A percentile compares a stretch with the other conserved stretches of the same genome.
These are phyloP conservation scores for Venustampulla echinocandica DNA, from an alignment of 495 filamentous ascomycete genomes.

Conservation along the genomic window DNA sequence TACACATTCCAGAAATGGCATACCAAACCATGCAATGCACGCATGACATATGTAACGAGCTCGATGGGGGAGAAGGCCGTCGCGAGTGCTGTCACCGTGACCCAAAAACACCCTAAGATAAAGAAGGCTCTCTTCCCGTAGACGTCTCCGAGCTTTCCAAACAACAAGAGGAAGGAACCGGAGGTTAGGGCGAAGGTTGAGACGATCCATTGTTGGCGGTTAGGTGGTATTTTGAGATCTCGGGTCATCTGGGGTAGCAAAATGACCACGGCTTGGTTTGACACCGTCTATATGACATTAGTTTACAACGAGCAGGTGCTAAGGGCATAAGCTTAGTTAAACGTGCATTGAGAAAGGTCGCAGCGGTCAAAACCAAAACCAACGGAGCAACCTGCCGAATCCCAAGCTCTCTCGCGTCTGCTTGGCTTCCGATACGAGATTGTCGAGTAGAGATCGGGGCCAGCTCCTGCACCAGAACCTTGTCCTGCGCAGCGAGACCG, in stretches of 20 bases:
- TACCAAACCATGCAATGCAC: conserved; percentile 64
- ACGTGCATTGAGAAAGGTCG: conserved; percentile 47
- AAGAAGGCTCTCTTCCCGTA: conserved; percentile 65
- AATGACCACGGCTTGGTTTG: conserved; percentile 51
- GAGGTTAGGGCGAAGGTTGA: conserved; percentile 55
- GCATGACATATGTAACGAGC: conserved; percentile 58
- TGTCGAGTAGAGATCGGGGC: not conserved
- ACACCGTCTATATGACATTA: conserved; percentile 37
- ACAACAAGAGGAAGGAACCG: conserved; percentile 64
- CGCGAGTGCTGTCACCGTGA: conserved; percentile 52
- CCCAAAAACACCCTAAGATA: conserved; percentile 55
- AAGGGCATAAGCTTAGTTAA: not conserved
- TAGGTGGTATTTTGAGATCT: conserved; percentile 44
- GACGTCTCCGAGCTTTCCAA: conserved; percentile 65
- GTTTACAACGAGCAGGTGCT: not conserved
- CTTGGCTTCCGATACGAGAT: conserved; percentile 5
- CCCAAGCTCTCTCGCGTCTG: conserved; percentile 9
- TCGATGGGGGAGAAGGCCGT: conserved; percentile 59
- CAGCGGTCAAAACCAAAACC: conserved; percentile 35
- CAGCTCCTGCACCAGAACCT: conserved; percentile 2
- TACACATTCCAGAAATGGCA: conserved; percentile 24
- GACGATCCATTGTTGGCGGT: conserved; percentile 53
- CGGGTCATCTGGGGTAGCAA: conserved; percentile 49
- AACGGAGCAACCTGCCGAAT: conserved; percentile 22
- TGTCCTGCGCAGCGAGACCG: not conserved